Base-by-base conservation (phyloP, 106 monocot species). In the Gastrodia elata region DNA sequence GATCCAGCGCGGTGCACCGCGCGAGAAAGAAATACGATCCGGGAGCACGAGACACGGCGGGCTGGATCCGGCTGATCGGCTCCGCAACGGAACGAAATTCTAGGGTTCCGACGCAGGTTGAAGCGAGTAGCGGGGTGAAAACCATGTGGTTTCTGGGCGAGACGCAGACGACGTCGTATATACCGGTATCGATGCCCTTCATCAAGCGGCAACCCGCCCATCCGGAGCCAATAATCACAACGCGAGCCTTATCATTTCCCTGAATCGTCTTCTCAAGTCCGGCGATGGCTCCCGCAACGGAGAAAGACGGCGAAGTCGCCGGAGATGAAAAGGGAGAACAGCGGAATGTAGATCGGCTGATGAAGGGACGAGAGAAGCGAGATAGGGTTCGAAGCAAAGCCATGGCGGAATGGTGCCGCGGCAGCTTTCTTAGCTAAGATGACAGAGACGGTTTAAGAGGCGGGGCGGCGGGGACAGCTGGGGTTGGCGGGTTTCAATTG, bases 71-170 rank as follows among this genome's bases (percentile, higher is more conserved):
- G n/a, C 65, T 72, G 64, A 95, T 58, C 64, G 95, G 87, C 80
- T 95, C 91, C 28, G 95, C 91, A 40, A 95, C 92, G 57, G 95
- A 95, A 27, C 95, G 83, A 81, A 95, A 95, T 82, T 95, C 95
- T 44, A 95, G 87, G 35, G 95, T 95, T 32, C 95, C 95, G 75
- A 95, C 95, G 87, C 95, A 95, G 39, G 95, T 95, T 67, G 95
- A 95, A 57, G 95, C 92, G 38, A 95, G 85, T 44, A 95, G 91
- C 40, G 95, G 95, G 10, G 95, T 95, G 85, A 95, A 95, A 7
- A 95, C 95, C 95, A 95, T 95, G 85, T 95, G 95, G 65, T 95
- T 95, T 24, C 95, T 68, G 37, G 95, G 95, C 5, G 95, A 89
- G 9, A 96, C 75, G 81, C 95, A 96, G 71, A 96, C 92, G n/a